A percentile compares a stretch with the other conserved stretches of the same genome.
Evolutionary conservation across 2,329 filamentous ascomycete species (phyloP).

Genomic region (Orbilia quercus): DNA sequence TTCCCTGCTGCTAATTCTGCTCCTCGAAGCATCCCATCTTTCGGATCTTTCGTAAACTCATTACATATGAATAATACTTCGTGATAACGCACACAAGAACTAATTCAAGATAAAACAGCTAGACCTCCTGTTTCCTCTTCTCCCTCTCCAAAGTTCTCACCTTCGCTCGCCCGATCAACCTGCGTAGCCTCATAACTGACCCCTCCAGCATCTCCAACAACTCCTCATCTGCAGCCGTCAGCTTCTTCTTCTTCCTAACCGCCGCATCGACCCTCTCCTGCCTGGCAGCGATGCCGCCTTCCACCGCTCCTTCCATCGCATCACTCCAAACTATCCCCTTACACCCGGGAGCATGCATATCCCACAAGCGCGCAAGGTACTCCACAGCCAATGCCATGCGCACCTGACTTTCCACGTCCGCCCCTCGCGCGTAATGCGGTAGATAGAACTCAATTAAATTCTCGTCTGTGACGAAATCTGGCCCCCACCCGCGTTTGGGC

Average conservation of each 20-base stretch:
- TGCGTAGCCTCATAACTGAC: conserved; percentile 17
- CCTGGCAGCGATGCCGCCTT: conserved; percentile 31
- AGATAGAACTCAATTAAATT: conserved; percentile 16
- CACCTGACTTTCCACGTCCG: conserved; percentile 38
- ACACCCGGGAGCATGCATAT: background rate
- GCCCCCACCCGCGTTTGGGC: conserved; percentile 23
- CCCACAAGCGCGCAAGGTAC: conserved; percentile 25
- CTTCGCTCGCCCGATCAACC: conserved; percentile 30
- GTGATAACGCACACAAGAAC: too few species aligned
- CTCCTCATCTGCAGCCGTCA: conserved; percentile 26
- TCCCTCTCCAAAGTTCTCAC: background rate
- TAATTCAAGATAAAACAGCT: too few species aligned
- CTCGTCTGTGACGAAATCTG: conserved; percentile 18
- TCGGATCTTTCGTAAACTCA: too few species aligned
- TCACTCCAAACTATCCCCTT: conserved; percentile 18
- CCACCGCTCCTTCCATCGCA: conserved; percentile 38
- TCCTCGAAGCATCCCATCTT: too few species aligned
- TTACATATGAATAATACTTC: too few species aligned
- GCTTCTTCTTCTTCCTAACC: conserved; percentile 29
- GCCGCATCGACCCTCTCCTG: conserved; percentile 30
- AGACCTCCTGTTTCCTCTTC: conserved; percentile 1
- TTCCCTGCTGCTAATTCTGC: too few species aligned
- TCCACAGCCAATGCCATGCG: conserved; percentile 30
- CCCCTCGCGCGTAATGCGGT: conserved; percentile 23
- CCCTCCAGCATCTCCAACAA: conserved; percentile 35